Evolutionary conservation across 2,329 filamentous ascomycete genomes (phyloP), one percentile per base, ranked within the genome.

Genomic region (Colletotrichum sp.): DNA sequence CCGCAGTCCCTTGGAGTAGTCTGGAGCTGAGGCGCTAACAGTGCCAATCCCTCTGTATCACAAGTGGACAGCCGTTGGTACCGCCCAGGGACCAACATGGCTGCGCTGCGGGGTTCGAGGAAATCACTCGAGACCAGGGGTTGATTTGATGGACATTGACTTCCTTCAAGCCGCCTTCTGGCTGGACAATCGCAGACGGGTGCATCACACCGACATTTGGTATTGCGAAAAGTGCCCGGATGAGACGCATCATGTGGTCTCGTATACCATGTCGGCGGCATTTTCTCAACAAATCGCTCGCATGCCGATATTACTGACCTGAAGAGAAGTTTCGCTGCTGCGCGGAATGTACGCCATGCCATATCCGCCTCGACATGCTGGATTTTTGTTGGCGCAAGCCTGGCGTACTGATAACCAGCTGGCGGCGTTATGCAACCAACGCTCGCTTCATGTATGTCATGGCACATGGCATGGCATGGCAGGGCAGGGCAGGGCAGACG

Each of bases 171-270:
- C 55, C 39, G 62, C 24, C 9, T 59, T 72, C 36, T 76, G 69
- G 63, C 69, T 72, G 73, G 73, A 32, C 28, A 36, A 55, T 26
- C 16, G 62, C 63, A 24, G 32, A 55, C 24, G 26, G 59, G 57
- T 65, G 67, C 71, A 67, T 75, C 72, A 77, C 75, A 77, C 75
- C 75, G 71, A 77, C 75, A 75, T 77, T 77, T 77, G 71, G 44
- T 16, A 63, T 63, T 24, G 70, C 44, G 28, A 63, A 70, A 18
- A 66, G 30, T 30, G 36, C 24, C 26, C 18, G 32, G 21, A 52
- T 59, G 32, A 52, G 21, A 60, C 21, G 32, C 34, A 69, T 77
- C 75, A 77, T 75, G 66, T 75, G 75, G 66, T 55, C 28, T 36
- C 36, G 62, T 52, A 16, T 21, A 18, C 52, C 65, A 55, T 52